These are phyloP conservation scores for Lophiotrema nucula DNA, from an alignment of 495 filamentous ascomycete genomes.

Conservation along the genomic window DNA sequence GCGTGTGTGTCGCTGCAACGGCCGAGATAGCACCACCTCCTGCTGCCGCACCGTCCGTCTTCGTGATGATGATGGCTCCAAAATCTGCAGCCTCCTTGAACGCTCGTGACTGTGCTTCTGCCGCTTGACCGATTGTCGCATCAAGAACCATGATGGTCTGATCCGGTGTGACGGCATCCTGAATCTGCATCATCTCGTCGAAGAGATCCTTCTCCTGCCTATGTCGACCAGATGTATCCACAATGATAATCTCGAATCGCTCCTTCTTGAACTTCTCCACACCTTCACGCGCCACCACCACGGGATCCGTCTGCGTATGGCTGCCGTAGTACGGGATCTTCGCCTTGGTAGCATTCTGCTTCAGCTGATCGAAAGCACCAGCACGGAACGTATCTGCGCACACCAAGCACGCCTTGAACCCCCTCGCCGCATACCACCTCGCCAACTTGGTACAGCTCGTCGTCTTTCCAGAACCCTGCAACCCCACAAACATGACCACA, in stretches of 20 bases:
- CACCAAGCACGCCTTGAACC: conserved; percentile 91
- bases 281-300: conserved; percentile 85
- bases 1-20: conserved; percentile 92
- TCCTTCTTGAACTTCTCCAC: conserved; percentile 99
- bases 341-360: conserved; percentile 97
- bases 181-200: conserved; percentile 97
- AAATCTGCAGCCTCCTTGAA: conserved; percentile 99
- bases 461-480: conserved; percentile 96
- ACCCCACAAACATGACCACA: conserved; percentile 98
- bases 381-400: conserved; percentile 99
- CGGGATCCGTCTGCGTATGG: conserved; percentile 92
- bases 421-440: conserved; percentile 88
- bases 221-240: conserved; percentile 93
- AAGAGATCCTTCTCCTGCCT: conserved; percentile 93
- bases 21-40: conserved; percentile 98
- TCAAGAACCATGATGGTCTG: conserved; percentile 99
- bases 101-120: conserved; percentile 88
- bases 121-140: conserved; percentile 91
- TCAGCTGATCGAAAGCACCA: conserved; percentile 96
- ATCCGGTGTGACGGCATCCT: conserved; percentile 84
- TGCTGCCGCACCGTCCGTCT: conserved; percentile 92
- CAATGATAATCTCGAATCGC: conserved; percentile 96
- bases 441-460: conserved; percentile 98
- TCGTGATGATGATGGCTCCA: conserved; percentile 97
- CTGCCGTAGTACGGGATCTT: conserved; percentile 99